Evolutionary conservation across 352 stramenopile species (phyloP), one percentile per base, ranked within the genome.

Genomic region (Phytopythium sindhum): DNA sequence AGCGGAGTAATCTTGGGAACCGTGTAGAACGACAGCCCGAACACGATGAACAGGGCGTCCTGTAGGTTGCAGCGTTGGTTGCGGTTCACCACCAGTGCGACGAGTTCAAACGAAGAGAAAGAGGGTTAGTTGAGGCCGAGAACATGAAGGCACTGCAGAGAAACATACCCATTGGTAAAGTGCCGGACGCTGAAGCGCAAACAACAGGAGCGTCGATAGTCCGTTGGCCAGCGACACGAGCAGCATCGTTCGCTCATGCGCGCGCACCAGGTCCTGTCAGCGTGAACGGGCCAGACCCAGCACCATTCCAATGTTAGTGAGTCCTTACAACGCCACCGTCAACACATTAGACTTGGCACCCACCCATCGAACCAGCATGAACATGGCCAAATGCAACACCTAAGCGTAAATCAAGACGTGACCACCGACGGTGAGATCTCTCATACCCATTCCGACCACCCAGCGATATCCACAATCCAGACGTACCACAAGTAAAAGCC

Each of bases 1-100:
- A 94, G 67, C 39, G 86, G 84, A 37, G 86, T 94, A 51, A 94
- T 79, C 68, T 94, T 94, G 44, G 86, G 86, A 56, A 92, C 91
- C 9, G 86, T 92, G 57, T 92, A 94, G 68, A 94, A 94, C 33
- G 83, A 91, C 28, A 94, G 68, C 0, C 86, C 86, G 70, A 92
- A 94, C 29, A 90, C 86, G 57, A 94, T 75, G 52, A 92, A 94
- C 39, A 94, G 67, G 19, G 83, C 83, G 65, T 94, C 86, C 84
- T 93, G 58, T 23, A 62, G 6, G 21, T 19, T 23, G 15, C 41
- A 10, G 33, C 10, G 33, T 10, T 11, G 33, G 7, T 39, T 2
- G 33, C 33, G 33, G 10, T 11, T 12, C 33, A 14, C 14, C 33
- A 39, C 7, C 7, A 39, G 33, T 10, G 33, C 2, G 33, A 12